Evolutionary conservation across 2,329 filamentous ascomycete species (phyloP), one percentile per base, ranked within the genome.

Genomic region (Fusarium sororula): DNA sequence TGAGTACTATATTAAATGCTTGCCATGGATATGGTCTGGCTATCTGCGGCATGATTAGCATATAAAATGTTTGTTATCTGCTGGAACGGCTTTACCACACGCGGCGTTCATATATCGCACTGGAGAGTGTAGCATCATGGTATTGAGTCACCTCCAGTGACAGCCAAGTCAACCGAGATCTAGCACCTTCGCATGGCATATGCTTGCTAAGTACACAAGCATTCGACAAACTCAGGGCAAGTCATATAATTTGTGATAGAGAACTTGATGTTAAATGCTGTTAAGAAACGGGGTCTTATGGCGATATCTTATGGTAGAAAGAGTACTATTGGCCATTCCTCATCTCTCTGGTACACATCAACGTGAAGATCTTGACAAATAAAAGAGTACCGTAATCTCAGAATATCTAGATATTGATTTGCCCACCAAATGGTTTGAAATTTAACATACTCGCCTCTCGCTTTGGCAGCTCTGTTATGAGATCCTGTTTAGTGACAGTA

Each of bases 181-280:
- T 5, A 26, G n/a, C 1, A 6, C n/a, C n/a, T 51, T 35, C 12
- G 6, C 17, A 24, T 14, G 6, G 18, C 8, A 51, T 11, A 17
- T 8, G 17, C 15, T 18, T 5, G 3, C 20, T n/a, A n/a, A 4
- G 4, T 22, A n/a, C n/a, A n/a, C 14, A 17, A 6, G 14, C 17
- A 17, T 48, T 30, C 7, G 8, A n/a, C 0, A 6, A 17, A 17
- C 26, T 30, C 26, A n/a, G 3, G 2, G 4, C 5, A n/a, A 18
- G 32, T 35, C 0, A 35, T 35, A 7, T 35, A 35, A 35, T 35
- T 35, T 35, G 6, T 35, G 13, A 35, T 35, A 35, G 14, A 24
- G 12, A 14, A 35, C 20, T 24, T 11, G 8, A 2, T 35, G 6
- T 7, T 24, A 18, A 13, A 20, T 15, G 24, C 17, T 20, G 30